These are phyloP conservation scores for Xerocomus cyaneibrunnescens DNA, from an alignment of 1,284 basidiomycete genomes.

Conservation along the genomic window DNA sequence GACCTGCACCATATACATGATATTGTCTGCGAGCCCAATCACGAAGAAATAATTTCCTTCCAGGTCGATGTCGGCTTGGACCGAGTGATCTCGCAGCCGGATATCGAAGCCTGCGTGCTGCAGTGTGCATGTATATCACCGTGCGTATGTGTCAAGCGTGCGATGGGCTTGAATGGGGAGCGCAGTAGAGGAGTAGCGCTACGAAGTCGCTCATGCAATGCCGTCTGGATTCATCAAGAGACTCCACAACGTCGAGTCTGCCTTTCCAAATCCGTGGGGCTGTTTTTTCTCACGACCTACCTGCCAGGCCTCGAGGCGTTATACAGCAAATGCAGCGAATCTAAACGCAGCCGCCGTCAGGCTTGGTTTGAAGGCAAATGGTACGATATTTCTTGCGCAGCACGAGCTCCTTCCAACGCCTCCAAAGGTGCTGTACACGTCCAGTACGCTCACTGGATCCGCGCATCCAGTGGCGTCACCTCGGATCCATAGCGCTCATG, in stretches of 20 bases:
- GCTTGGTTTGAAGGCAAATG: background rate
- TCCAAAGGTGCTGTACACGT: background rate
- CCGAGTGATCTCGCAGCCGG: background rate
- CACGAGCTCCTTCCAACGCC: background rate
- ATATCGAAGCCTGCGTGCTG: background rate
- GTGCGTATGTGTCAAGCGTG: background rate
- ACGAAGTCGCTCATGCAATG: background rate
- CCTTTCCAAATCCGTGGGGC: background rate
- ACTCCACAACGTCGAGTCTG: background rate
- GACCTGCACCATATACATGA: background rate
- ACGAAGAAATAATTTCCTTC: background rate
- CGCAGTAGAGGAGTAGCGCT: background rate
- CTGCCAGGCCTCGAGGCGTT: background rate
- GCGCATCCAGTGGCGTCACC: background rate
- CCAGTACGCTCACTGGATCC: constrained; percentile 10
- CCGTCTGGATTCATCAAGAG: background rate
- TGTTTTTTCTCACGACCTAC: constrained; percentile 14
- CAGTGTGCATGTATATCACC: background rate
- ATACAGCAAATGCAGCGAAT: background rate
- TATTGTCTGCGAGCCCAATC: background rate
- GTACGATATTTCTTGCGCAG: constrained; percentile 2
- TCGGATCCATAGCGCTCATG: background rate
- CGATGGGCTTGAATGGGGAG: background rate
- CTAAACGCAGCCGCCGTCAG: constrained; percentile 7
- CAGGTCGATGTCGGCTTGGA: background rate